These are phyloP conservation scores for Colletotrichum salicis DNA, from an alignment of 2,329 filamentous ascomycete species.

Conservation along the genomic window DNA sequence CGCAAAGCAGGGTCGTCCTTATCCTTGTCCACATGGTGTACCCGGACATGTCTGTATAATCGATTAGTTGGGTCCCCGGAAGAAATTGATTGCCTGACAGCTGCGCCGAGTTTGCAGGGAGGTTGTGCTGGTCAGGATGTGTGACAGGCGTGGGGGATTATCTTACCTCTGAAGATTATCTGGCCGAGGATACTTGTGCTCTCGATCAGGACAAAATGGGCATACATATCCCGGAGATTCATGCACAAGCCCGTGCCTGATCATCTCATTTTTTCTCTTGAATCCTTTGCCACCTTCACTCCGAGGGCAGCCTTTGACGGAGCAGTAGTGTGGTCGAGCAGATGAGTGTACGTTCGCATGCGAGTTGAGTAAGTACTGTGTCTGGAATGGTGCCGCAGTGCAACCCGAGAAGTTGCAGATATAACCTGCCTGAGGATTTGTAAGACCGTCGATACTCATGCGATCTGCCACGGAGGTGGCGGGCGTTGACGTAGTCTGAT, in stretches of 20 bases:
- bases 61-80: not conserved
- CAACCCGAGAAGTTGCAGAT: conserved; percentile 72
- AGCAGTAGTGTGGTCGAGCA: conserved; percentile 73
- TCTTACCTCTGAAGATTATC: conserved; percentile 93
- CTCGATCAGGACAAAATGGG: conserved; percentile 92
- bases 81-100: not conserved
- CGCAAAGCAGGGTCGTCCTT: conserved; percentile 86
- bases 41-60: conserved; percentile 80
- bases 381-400: conserved; percentile 79
- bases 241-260: conserved; percentile 85
- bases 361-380: conserved; percentile 80
- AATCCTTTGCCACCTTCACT: conserved; percentile 74
- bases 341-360: conserved; percentile 79
- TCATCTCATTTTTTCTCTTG: conserved; percentile 80
- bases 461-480: conserved; percentile 58
- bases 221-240: conserved; percentile 95
- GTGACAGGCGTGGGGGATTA: not conserved
- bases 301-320: conserved; percentile 70
- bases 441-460: conserved; percentile 69
- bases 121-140: not conserved
- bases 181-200: conserved; percentile 93
- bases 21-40: conserved; percentile 89
- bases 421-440: conserved; percentile 64
- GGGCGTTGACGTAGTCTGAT: conserved; percentile 56
- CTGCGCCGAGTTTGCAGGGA: not conserved